These are phyloP conservation scores for Ceratocystis huliohia DNA, from an alignment of 2,329 filamentous ascomycete species.

Conservation along the genomic window DNA sequence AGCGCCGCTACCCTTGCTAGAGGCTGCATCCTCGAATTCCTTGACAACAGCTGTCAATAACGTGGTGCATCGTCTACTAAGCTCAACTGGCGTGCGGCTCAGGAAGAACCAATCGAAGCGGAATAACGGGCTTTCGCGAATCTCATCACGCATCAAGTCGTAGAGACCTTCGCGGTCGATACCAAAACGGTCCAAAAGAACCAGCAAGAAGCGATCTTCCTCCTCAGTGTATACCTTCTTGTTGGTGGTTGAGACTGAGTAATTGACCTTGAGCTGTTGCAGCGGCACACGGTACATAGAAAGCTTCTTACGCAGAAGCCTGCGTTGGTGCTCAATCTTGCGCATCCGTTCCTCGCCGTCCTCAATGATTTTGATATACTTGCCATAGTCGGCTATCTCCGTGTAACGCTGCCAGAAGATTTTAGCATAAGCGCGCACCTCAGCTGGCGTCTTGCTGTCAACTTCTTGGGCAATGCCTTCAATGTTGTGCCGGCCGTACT, in stretches of 20 bases:
- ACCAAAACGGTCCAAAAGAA: conserved; percentile 83
- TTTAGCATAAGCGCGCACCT: conserved; percentile 84
- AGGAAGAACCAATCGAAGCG: conserved; percentile 99
- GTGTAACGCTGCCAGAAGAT: conserved; percentile 94
- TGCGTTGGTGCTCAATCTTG: conserved; percentile 82
- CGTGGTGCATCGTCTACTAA: conserved; percentile 84
- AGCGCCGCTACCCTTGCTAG: conserved; percentile 28
- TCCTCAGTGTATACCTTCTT: conserved; percentile 99
- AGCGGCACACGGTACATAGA: conserved; percentile 91
- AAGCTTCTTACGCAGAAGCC: conserved; percentile 91
- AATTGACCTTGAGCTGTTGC: conserved; percentile 97
- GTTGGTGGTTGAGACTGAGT: conserved; percentile 96
- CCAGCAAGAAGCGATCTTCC: conserved; percentile 87
- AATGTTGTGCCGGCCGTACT: conserved; percentile 78
- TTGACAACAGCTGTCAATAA: conserved; percentile 87
- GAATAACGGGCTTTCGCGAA: conserved; percentile 86
- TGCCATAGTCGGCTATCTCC: conserved; percentile 78
- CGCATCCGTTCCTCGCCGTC: conserved; percentile 81
- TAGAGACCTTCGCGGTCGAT: conserved; percentile 84
- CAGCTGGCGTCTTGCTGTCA: conserved; percentile 73
- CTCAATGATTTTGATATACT: conserved; percentile 80
- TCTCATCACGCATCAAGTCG: conserved; percentile 93
- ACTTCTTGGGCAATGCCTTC: conserved; percentile 77
- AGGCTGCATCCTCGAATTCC: conserved; percentile 67
- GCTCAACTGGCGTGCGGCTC: conserved; percentile 81